Conservation (phyloP, 1,284 basidiomycete genomes). For the Leccinum subrobustum region DNA sequence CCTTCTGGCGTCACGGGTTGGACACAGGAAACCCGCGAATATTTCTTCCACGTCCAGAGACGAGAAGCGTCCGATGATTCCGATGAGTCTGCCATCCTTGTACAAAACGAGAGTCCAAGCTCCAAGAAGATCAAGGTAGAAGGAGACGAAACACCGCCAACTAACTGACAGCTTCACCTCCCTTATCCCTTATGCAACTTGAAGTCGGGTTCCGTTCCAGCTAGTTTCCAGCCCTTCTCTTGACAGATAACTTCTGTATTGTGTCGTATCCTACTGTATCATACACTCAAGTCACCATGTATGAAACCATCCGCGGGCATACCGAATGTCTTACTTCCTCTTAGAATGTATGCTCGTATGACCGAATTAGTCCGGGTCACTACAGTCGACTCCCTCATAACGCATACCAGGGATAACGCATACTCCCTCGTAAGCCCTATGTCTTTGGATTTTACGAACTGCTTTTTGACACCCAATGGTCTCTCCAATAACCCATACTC, state of each 20-base stretch:
- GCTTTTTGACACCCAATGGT: too few relatives aligned
- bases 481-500: too few relatives aligned
- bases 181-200: background rate
- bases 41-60: conserved; percentile 13
- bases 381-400: too few relatives aligned
- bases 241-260: background rate
- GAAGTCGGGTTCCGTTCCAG: background rate
- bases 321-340: background rate
- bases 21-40: conserved; percentile 35
- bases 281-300: conserved; percentile 13
- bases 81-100: conserved; percentile 25
- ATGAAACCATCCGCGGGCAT: conserved; percentile 7
- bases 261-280: conserved; percentile 17
- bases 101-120: conserved; percentile 18
- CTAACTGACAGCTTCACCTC: conserved; percentile 6
- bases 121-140: conserved; percentile 28
- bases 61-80: conserved; percentile 25
- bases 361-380: background rate
- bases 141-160: conserved; percentile 14
- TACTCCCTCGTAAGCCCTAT: too few relatives aligned
- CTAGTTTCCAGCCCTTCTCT: background rate
- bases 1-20: conserved; percentile 37
- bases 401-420: too few relatives aligned
- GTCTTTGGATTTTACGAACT: too few relatives aligned
- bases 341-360: background rate